phyloP scores from a whole-genome alignment of 1,139 yeast species.

The Sugiyamaella sp. region DNA sequence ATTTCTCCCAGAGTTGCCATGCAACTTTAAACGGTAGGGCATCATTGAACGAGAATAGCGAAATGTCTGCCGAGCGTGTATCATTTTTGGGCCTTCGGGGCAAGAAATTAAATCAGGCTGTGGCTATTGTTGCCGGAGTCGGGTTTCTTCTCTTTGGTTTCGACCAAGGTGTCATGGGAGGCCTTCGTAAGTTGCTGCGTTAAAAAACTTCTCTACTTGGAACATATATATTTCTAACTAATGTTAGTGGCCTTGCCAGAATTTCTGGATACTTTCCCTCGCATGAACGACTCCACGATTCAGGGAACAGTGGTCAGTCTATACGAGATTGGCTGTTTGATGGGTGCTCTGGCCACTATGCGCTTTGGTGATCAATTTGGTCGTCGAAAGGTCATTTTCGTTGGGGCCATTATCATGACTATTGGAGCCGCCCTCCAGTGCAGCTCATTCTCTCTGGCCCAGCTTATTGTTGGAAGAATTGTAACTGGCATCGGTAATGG shows the following conservation, averaged over 20 bases:
- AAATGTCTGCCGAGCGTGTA: background rate
- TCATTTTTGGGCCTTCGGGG: constrained; percentile 52
- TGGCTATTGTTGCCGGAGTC: constrained; percentile 61
- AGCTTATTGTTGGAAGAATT: constrained; percentile 72
- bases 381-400: constrained; percentile 63
- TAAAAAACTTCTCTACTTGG: too few species aligned
- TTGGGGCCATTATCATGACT: constrained; percentile 61
- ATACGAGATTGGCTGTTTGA: constrained; percentile 77
- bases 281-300: constrained; percentile 35
- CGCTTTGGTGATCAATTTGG: constrained; percentile 65
- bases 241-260: constrained; percentile 43
- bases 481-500: constrained; percentile 83
- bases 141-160: constrained; percentile 78
- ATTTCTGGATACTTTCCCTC: constrained; percentile 50
- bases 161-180: constrained; percentile 72
- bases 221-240: background rate
- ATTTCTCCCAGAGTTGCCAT: background rate
- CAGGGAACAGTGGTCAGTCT: constrained; percentile 48
- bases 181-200: constrained; percentile 39
- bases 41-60: background rate
- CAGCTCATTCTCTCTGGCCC: constrained; percentile 64
- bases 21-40: background rate
- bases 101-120: constrained; percentile 45
- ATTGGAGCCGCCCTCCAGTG: constrained; percentile 67
- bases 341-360: constrained; percentile 66